These are phyloP conservation scores for Prosopis cineraria DNA, from an alignment of 306 rosid species.

Conservation along the genomic window DNA sequence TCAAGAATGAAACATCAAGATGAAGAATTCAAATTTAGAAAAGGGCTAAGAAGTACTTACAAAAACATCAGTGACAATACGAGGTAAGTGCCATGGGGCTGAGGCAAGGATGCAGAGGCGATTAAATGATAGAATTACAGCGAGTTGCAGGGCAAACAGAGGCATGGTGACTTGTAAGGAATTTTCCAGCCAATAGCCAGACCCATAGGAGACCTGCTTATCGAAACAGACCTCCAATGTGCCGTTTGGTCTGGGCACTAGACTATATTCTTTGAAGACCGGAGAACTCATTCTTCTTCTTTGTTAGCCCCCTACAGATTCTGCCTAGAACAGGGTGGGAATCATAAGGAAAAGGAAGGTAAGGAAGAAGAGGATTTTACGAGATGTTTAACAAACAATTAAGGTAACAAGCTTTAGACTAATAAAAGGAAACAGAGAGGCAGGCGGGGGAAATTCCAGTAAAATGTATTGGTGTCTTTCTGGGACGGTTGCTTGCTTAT, in stretches of 20 bases:
- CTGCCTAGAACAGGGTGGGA: conserved; percentile 3
- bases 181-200: conserved; percentile 36
- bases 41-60: conserved; percentile 34
- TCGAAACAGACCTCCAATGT: conserved; percentile 32
- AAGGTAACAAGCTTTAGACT: background rate
- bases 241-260: background rate
- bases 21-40: background rate
- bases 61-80: conserved; percentile 36
- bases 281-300: background rate
- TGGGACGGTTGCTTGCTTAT: conserved; percentile 13
- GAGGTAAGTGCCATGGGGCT: conserved; percentile 30
- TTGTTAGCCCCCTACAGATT: background rate
- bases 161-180: conserved; percentile 29
- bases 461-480: background rate
- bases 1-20: background rate
- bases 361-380: background rate
- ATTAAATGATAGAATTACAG: conserved; percentile 31
- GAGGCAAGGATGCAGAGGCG: conserved; percentile 25
- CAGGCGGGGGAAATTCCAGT: background rate
- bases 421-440: background rate
- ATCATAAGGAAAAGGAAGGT: background rate
- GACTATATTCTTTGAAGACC: background rate
- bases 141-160: conserved; percentile 37
- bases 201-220: background rate
- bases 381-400: background rate